Evolutionary conservation across 495 filamentous ascomycete species (phyloP), one percentile per base, ranked within the genome.

Genomic region (Trichoderma gamsii): DNA sequence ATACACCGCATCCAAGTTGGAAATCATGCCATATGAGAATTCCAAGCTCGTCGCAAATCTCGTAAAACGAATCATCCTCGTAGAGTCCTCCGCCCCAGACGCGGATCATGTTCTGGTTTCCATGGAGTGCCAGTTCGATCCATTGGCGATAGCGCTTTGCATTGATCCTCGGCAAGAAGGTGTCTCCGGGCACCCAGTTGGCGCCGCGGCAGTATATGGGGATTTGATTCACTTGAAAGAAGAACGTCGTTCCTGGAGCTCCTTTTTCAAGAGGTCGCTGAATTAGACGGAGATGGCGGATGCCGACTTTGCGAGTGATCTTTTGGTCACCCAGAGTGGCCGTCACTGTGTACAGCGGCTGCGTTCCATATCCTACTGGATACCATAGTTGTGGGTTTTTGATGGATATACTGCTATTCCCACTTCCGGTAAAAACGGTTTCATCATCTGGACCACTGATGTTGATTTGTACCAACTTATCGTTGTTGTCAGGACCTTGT

Each of bases 1-100:
- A 93, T 71, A 91, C 90, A 18, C 89, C 90, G 67, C 90, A 92
- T 41, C 85, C 90, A 70, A 92, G 92, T 77, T 89, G 87, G 72
- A 93, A 93, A 71, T 95, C 91, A 72, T 92, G 90, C 91, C 91
- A 95, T 41, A 93, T 85, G 66, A 93, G 76, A 27, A 95, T 80
- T 12, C 89, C 89, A 16, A 92, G 79, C 71, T 92, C 86, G 68
- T 93, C 90, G 70, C 89, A 92, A 9, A 85, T 82, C 41, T 91
- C 85, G 74, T 91, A 93, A 74, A 95, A 91, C 12, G 80, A 77
- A 64, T 90, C 83, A 43, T 90, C 84, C 70, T 92, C 91, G 75
- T 90, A 93, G 64, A 91, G 89, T 18, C 90, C 91, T 38, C 90
- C 90, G 15, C 89, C 91, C 90, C 91, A 93, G 13, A 92, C 85